phyloP scores from a whole-genome alignment of 2,329 filamentous ascomycete species.

The Hymenoscyphus infarciens region DNA sequence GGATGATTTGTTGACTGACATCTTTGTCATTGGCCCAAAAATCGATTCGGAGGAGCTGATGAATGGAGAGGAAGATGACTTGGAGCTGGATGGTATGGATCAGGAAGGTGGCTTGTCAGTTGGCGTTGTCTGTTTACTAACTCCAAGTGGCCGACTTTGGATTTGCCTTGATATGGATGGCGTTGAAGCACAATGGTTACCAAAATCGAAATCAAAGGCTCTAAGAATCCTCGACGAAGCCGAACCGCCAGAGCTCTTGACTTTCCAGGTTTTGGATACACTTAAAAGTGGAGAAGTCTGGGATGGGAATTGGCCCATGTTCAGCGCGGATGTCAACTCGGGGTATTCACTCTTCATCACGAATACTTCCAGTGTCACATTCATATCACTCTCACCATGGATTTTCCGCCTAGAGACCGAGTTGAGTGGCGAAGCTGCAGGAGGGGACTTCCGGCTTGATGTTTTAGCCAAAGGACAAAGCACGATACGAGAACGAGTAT shows the following conservation, averaged over 20 bases:
- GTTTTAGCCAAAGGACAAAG: slow-evolving; percentile 57
- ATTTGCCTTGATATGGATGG: slow-evolving; percentile 60
- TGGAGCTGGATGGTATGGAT: slow-evolving; percentile 54
- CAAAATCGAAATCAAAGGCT: slow-evolving; percentile 48
- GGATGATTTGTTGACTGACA: slow-evolving; percentile 56
- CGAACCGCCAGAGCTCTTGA: slow-evolving; percentile 49
- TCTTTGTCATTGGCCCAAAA: slow-evolving; percentile 60
- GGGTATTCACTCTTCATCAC: slow-evolving; percentile 63
- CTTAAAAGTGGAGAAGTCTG: slow-evolving; percentile 52
- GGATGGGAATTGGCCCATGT: slow-evolving; percentile 59
- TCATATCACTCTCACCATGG: slow-evolving; percentile 59
- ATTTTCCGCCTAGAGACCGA: slow-evolving; percentile 62
- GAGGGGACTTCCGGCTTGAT: slow-evolving; percentile 59
- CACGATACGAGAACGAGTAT: slow-evolving; percentile 53
- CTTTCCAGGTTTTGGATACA: slow-evolving; percentile 61
- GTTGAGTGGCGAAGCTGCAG: slow-evolving; percentile 53
- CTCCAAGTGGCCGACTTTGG: slow-evolving; percentile 57
- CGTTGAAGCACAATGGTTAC: slow-evolving; percentile 64
- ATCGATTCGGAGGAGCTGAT: slow-evolving; percentile 58
- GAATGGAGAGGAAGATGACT: slow-evolving; percentile 60
- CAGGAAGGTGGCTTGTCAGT: slow-evolving; percentile 55
- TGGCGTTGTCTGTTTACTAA: slow-evolving; percentile 56
- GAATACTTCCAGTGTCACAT: slow-evolving; percentile 56
- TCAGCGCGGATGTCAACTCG: slow-evolving; percentile 58
- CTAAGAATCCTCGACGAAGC: slow-evolving; percentile 39